phyloP scores from a whole-genome alignment of 306 rosid genomes.

The Acacia melanoxylon region DNA sequence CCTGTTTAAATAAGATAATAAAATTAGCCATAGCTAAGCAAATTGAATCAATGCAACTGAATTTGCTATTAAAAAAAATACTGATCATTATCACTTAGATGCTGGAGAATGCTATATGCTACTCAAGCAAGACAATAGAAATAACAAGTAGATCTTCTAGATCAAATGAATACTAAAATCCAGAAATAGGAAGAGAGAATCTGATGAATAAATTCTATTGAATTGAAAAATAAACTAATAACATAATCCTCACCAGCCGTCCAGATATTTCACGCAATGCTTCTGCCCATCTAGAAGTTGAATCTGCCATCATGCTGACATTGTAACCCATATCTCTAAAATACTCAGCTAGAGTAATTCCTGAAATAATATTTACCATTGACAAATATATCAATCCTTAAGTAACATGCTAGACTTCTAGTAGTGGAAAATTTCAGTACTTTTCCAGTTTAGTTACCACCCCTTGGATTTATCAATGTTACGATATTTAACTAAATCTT shows the following conservation, averaged over 20 bases:
- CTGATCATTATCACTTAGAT: conserved; percentile 13
- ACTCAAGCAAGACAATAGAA: conserved; percentile 12
- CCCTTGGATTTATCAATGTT: neutral
- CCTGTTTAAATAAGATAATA: conserved; percentile 54
- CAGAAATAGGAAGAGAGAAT: neutral
- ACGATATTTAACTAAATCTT: neutral
- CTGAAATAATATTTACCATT: conserved; percentile 41
- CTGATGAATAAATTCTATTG: conserved; percentile 1
- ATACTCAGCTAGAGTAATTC: conserved; percentile 97
- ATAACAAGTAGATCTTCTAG: conserved; percentile 12
- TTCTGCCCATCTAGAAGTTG: conserved; percentile 99
- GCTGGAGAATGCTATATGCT: conserved; percentile 5
- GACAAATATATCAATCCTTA: neutral
- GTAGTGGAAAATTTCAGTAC: neutral
- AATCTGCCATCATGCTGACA: conserved; percentile 99
- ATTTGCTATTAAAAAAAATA: neutral
- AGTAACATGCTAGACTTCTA: neutral
- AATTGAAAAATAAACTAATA: neutral
- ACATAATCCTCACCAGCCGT: conserved; percentile 73
- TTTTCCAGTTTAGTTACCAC: neutral
- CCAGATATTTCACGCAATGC: conserved; percentile 99
- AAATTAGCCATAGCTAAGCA: conserved; percentile 16
- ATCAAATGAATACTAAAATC: conserved; percentile 13
- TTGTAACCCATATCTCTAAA: conserved; percentile 99
- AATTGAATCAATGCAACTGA: neutral